These are phyloP conservation scores for Coleophoma crateriformis DNA, from an alignment of 2,329 filamentous ascomycete genomes.

Conservation along the genomic window DNA sequence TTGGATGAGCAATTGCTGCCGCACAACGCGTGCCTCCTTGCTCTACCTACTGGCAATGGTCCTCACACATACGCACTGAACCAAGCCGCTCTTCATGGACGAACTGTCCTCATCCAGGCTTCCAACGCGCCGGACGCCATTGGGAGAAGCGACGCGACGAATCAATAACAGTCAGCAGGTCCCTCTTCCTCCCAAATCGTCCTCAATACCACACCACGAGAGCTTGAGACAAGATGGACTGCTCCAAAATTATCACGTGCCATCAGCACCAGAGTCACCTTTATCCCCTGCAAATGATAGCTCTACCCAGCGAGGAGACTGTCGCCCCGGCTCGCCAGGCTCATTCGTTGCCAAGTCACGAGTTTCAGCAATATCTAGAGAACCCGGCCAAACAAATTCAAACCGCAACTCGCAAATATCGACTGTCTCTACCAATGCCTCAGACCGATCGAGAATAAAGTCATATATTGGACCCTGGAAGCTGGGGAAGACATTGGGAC, in stretches of 20 bases:
- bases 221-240: conserved; percentile 14
- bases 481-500: conserved; percentile 81
- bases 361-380: conserved; percentile 28
- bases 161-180: conserved; percentile 19
- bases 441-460: conserved; percentile 35
- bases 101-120: conserved; percentile 13
- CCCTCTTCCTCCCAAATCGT: conserved; percentile 8
- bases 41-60: background rate
- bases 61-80: background rate
- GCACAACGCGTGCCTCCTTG: background rate
- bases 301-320: conserved; percentile 6
- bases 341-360: conserved; percentile 25
- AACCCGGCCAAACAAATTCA: conserved; percentile 22
- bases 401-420: conserved; percentile 34
- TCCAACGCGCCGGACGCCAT: conserved; percentile 22
- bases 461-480: conserved; percentile 92
- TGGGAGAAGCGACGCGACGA: conserved; percentile 25
- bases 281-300: background rate
- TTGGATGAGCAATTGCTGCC: too few species aligned
- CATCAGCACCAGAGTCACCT: too few species aligned
- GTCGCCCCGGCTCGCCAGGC: conserved; percentile 18
- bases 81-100: conserved; percentile 10
- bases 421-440: conserved; percentile 29
- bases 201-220: conserved; percentile 19
- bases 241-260: conserved; percentile 7